These are phyloP conservation scores for Dactylella cylindrospora DNA, from an alignment of 2,329 filamentous ascomycete genomes.

Conservation along the genomic window DNA sequence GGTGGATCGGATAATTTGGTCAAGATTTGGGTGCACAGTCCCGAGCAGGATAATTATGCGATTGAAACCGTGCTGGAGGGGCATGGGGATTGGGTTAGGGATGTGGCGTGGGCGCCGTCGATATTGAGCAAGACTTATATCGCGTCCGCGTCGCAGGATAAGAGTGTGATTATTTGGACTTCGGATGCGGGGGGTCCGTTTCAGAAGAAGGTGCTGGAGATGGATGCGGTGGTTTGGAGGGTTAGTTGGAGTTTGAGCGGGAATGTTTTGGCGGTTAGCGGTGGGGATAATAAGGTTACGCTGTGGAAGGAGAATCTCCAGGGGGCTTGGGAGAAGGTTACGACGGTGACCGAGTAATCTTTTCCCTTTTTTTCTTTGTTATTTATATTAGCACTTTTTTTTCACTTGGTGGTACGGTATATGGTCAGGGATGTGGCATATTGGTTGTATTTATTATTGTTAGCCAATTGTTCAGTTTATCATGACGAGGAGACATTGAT, in stretches of 20 bases:
- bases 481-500: too few relatives aligned
- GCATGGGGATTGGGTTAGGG: constrained; percentile 94
- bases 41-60: constrained; percentile 59
- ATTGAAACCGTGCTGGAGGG: constrained; percentile 66
- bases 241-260: constrained; percentile 98
- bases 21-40: constrained; percentile 82
- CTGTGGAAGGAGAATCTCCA: constrained; percentile 98
- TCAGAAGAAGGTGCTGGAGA: constrained; percentile 80
- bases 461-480: not conserved
- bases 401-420: too few relatives aligned
- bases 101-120: constrained; percentile 95
- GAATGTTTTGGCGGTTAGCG: constrained; percentile 91
- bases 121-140: constrained; percentile 96
- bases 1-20: constrained; percentile 91
- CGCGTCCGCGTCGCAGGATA: constrained; percentile 90
- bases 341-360: constrained; percentile 83
- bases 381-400: too few relatives aligned
- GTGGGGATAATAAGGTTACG: constrained; percentile 93
- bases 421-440: not conserved
- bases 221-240: constrained; percentile 88
- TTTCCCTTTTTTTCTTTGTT: too few relatives aligned
- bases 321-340: constrained; percentile 95
- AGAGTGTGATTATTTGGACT: constrained; percentile 97
- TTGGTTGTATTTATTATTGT: not conserved
- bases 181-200: constrained; percentile 72